These are phyloP conservation scores for Aureobasidium namibiae DNA, from an alignment of 2,329 filamentous ascomycete species.

Conservation along the genomic window DNA sequence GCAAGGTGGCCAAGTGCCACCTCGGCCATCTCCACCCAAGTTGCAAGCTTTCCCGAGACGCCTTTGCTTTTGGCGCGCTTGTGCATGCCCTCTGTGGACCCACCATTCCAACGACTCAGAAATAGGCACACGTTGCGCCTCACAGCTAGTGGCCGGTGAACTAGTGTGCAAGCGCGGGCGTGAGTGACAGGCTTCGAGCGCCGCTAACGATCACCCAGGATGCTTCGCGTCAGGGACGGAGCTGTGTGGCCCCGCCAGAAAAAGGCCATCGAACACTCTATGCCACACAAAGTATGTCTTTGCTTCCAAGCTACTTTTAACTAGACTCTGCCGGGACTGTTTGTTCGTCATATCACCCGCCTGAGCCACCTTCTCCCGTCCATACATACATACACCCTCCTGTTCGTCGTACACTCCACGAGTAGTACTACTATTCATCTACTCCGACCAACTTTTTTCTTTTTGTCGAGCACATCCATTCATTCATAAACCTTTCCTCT, in stretches of 20 bases:
- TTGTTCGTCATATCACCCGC: conserved; percentile 13
- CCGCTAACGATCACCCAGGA: conserved; percentile 10
- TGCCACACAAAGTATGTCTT: conserved; percentile 13
- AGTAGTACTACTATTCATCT: conserved; percentile 1
- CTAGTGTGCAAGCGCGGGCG: conserved; percentile 11
- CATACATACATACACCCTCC: conserved; percentile 13
- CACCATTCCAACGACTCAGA: conserved; percentile 14
- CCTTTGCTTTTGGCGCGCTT: conserved; percentile 12
- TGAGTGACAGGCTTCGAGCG: conserved; percentile 12
- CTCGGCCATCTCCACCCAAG: background rate
- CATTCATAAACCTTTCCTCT: conserved; percentile 13
- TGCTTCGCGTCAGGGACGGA: conserved; percentile 12
- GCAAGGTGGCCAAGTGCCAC: conserved; percentile 9
- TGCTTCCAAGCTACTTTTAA: conserved; percentile 13
- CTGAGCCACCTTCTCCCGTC: conserved; percentile 11
- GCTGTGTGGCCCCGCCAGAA: conserved; percentile 10
- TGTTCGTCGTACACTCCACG: conserved; percentile 7
- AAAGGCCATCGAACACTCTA: conserved; percentile 12
- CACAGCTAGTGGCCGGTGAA: conserved; percentile 8
- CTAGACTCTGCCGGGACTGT: conserved; percentile 10
- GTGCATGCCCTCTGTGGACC: conserved; percentile 12
- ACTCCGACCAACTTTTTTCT: conserved; percentile 5
- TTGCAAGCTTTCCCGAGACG: conserved; percentile 12
- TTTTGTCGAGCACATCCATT: background rate
- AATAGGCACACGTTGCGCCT: conserved; percentile 14